Evolutionary conservation across 768 basidiomycete species (phyloP).

Genomic region (Russula compacta): DNA sequence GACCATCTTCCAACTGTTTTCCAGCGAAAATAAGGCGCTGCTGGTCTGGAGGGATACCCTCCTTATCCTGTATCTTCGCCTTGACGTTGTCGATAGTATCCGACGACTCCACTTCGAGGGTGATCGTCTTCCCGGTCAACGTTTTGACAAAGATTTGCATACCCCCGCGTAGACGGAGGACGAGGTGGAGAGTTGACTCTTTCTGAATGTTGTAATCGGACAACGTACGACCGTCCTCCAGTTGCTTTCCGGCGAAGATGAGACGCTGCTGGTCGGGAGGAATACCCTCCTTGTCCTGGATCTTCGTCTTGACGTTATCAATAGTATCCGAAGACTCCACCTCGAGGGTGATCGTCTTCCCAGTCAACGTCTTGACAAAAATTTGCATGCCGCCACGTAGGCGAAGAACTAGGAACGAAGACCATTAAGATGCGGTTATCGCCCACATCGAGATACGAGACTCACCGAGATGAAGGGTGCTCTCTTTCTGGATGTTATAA

Average conservation of each 20-base stretch:
- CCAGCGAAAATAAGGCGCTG: constrained; percentile 89
- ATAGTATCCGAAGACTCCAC: constrained; percentile 74
- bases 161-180: constrained; percentile 86
- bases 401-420: constrained; percentile 37
- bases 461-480: constrained; percentile 45
- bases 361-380: constrained; percentile 81
- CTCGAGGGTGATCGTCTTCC: constrained; percentile 87
- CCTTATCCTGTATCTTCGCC: constrained; percentile 91
- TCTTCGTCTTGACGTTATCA: constrained; percentile 74
- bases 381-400: constrained; percentile 60
- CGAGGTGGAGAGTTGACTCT: constrained; percentile 86
- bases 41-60: constrained; percentile 81
- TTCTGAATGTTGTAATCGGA: constrained; percentile 94
- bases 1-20: constrained; percentile 87
- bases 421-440: constrained; percentile 26
- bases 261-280: constrained; percentile 89
- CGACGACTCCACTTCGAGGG: constrained; percentile 80
- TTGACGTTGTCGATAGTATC: constrained; percentile 87
- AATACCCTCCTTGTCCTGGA: constrained; percentile 80
- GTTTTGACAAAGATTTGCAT: constrained; percentile 84
- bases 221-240: constrained; percentile 87
- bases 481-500: constrained; percentile 62
- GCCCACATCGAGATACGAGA: constrained; percentile 35
- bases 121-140: constrained; percentile 84
- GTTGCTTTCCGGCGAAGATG: constrained; percentile 95